Evolutionary conservation across 2,329 filamentous ascomycete species (phyloP), one percentile per base, ranked within the genome.

Genomic region (Verticillium longisporum): DNA sequence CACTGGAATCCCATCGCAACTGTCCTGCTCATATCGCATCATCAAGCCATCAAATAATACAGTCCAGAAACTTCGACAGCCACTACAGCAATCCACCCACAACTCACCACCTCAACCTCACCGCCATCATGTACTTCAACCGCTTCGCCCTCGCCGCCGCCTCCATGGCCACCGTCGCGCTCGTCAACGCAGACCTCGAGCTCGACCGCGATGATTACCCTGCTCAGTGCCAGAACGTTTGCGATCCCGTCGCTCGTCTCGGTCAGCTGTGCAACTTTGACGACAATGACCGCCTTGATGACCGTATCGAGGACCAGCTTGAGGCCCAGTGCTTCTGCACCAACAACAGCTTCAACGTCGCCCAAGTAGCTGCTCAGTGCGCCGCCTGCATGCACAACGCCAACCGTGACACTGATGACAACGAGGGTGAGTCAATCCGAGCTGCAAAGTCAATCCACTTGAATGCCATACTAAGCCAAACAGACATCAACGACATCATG

Each of bases 301-400:
- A 74, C 66, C 69, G 68, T 31, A 65, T 70, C 36, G 74, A 77
- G 66, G 67, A 74, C 55, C 71, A 70, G 18, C 73, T 77, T 58
- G 69, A 73, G 68, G 68, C 66, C 13, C 74, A 78, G 65, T 78
- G 76, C 63, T 65, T 77, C 59, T 77, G 76, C 70, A 73, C 73
- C 64, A 75, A 79, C 69, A 63, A 68, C 57, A 74, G 74, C 66
- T 75, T 79, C 67, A 66, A 77, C 66, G 77, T 78, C 57, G 64
- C 56, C 31, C 62, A 65, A 18, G 65, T 77, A 57, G 70, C 74
- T 18, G 73, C 68, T 2, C 69, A 75, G 21, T 65, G 57, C 53
- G 65, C 65, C 41, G 64, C 63, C 57, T 66, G 65, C 60, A 63
- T 66, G 63, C 61, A 62, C 37, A 59, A 66, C 57, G 13, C 32